Conservation (phyloP, 345 rosid genomes). For the Citrus sinensis region DNA sequence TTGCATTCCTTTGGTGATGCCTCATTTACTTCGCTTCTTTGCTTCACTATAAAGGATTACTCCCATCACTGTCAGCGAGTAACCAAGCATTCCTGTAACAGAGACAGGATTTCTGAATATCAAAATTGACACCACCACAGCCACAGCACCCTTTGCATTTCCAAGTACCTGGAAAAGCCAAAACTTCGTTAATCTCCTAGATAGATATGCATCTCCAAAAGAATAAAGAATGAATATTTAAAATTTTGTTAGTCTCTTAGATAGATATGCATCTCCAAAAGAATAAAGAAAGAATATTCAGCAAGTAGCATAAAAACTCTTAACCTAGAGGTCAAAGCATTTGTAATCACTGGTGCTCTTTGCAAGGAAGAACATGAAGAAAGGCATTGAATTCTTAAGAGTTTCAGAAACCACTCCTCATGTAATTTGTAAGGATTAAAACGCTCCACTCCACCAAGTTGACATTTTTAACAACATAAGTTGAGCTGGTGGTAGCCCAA, state of each 20-base stretch:
- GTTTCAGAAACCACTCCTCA: neutral
- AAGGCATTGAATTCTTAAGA: neutral
- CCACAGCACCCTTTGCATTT: conserved; percentile 98
- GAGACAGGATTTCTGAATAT: conserved; percentile 96
- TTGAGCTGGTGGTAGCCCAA: neutral
- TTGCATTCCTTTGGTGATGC: neutral
- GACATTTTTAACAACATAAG: neutral
- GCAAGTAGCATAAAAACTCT: neutral
- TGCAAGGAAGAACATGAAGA: neutral
- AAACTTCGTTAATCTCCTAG: neutral
- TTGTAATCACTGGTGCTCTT: neutral
- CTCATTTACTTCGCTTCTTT: conserved; percentile 88
- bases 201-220: neutral
- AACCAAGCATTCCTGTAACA: conserved; percentile 98
- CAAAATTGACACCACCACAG: conserved; percentile 92
- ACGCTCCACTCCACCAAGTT: neutral
- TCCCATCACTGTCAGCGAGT: conserved; percentile 84
- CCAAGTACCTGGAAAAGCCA: conserved; percentile 74
- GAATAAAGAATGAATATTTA: neutral
- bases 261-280: neutral
- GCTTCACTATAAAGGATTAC: conserved; percentile 96
- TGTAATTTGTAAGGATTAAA: neutral
- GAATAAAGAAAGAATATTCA: neutral
- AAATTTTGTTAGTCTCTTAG: neutral
- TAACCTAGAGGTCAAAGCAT: neutral